Evolutionary conservation across 257 asterid species (phyloP).

Genomic region (Lantana camara): DNA sequence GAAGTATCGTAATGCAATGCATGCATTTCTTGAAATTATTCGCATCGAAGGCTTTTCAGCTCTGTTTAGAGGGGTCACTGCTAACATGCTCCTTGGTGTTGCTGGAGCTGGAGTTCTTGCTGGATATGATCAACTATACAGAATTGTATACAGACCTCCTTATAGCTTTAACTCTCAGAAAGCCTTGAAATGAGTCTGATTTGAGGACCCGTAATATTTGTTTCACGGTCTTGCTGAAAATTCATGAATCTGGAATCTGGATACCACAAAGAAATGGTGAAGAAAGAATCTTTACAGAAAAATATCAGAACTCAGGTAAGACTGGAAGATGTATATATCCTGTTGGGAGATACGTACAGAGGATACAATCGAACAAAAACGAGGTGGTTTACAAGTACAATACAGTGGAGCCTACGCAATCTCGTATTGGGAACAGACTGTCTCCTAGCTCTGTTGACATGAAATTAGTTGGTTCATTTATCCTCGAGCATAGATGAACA

Average conservation of each 20-base stretch:
- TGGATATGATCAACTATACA: slow-evolving; percentile 81
- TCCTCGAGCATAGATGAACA: background rate
- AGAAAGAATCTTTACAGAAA: slow-evolving; percentile 4
- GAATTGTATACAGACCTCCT: slow-evolving; percentile 58
- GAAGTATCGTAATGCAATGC: slow-evolving; percentile 66
- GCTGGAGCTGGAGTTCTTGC: slow-evolving; percentile 99
- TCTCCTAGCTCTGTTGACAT: slow-evolving; percentile 12
- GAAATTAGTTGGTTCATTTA: background rate
- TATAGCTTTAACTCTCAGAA: slow-evolving; percentile 54
- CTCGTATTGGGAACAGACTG: background rate
- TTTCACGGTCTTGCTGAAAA: slow-evolving; percentile 14
- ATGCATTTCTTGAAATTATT: slow-evolving; percentile 73
- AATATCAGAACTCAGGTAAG: background rate
- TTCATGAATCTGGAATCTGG: slow-evolving; percentile 7
- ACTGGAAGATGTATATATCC: no score
- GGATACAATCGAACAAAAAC: background rate
- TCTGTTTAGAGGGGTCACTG: slow-evolving; percentile 80
- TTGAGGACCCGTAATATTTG: slow-evolving; percentile 13
- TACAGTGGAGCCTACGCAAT: background rate
- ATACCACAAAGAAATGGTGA: background rate
- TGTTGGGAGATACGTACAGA: no score
- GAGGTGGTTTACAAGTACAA: background rate
- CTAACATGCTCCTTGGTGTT: slow-evolving; percentile 87
- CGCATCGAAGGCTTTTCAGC: slow-evolving; percentile 67
- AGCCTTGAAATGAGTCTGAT: slow-evolving; percentile 48